Evolutionary conservation across 768 basidiomycete genomes (phyloP).

Genomic region (Polyporus arcularius): DNA sequence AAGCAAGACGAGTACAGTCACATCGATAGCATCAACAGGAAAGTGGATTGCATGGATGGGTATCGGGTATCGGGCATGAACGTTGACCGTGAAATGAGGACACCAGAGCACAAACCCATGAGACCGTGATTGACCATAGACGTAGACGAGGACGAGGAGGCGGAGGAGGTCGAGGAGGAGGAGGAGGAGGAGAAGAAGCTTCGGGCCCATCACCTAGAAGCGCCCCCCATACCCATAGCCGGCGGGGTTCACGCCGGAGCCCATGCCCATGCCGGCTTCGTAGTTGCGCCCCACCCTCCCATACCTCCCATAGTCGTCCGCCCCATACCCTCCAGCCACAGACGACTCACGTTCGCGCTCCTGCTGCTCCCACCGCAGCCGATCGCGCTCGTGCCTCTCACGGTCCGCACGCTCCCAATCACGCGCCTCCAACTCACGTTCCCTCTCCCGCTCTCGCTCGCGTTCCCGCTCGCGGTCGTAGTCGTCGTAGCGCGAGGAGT

Average conservation of each 20-base stretch:
- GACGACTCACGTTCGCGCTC: background rate
- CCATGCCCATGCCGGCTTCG: background rate
- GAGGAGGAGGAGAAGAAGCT: no score
- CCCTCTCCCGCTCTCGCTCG: background rate
- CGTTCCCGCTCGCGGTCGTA: constrained; percentile 5
- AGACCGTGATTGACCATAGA: no score
- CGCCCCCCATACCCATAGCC: constrained; percentile 6
- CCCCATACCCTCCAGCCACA: background rate
- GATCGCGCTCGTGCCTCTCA: constrained; percentile 3
- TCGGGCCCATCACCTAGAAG: background rate
- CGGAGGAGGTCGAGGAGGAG: background rate
- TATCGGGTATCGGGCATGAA: no score
- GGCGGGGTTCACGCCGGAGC: background rate
- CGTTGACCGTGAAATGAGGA: no score
- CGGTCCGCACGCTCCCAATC: constrained; percentile 6
- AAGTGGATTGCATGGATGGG: no score
- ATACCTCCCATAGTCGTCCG: constrained; percentile 1
- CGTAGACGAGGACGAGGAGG: no score
- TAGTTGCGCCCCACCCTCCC: background rate
- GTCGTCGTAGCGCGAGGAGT: constrained; percentile 7
- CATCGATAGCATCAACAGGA: no score
- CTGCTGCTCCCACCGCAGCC: constrained; percentile 3
- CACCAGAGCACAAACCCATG: no score
- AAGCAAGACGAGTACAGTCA: background rate
- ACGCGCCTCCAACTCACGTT: background rate